Conservation (phyloP, 2,329 filamentous ascomycete species). For the Colletotrichum spaethianum region DNA sequence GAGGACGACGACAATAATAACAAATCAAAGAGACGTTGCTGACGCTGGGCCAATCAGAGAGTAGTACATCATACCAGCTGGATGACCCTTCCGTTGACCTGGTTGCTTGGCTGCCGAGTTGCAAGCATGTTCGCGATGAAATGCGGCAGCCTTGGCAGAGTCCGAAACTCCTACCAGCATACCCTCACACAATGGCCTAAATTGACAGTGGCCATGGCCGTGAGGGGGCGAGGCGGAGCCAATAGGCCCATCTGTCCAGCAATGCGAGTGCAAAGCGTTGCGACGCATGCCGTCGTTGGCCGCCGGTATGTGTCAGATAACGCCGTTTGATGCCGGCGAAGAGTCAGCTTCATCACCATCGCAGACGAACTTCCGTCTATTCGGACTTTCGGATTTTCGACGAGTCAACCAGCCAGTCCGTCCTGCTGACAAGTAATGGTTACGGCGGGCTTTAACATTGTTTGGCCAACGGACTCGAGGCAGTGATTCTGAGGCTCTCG, state of each 20-base stretch:
- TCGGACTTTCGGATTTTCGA: too few relatives aligned
- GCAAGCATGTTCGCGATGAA: neutral
- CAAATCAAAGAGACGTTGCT: neutral
- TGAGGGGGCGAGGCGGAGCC: neutral
- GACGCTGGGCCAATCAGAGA: neutral
- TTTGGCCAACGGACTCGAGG: neutral
- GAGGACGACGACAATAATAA: neutral
- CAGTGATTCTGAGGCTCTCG: neutral
- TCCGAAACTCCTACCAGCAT: too few relatives aligned
- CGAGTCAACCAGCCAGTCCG: neutral
- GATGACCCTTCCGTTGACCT: neutral
- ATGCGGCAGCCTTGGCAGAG: neutral
- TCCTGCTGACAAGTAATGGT: constrained; percentile 14
- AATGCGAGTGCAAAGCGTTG: neutral
- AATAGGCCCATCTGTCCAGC: neutral
- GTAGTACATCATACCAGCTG: neutral
- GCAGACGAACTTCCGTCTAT: neutral
- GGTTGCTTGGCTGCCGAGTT: neutral
- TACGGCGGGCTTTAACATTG: constrained; percentile 2
- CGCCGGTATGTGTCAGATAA: constrained; percentile 11
- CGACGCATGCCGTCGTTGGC: neutral
- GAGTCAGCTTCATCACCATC: constrained; percentile 9
- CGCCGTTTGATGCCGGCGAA: neutral
- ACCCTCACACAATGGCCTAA: neutral
- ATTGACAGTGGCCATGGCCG: neutral